Evolutionary conservation across 768 basidiomycete species (phyloP), one percentile per base, ranked within the genome.

Genomic region (Russula foetens): DNA sequence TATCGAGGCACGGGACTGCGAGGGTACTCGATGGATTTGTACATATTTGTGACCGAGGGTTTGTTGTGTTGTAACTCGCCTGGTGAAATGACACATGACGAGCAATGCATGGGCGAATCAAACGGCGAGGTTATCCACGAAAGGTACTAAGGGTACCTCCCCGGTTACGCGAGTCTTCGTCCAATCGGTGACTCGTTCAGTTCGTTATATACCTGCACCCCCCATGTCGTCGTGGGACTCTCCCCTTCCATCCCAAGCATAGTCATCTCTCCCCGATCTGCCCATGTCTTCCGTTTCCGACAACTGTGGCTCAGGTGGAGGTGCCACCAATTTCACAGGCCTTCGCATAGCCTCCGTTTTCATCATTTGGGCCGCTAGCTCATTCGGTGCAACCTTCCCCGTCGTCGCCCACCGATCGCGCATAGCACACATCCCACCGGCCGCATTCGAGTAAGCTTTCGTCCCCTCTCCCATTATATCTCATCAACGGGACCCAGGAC

Each of bases 301-400:
- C 35, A 66, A 71, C 56, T 89, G 86, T 70, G 78, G 79, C 47
- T 67, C 72, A 7, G 81, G 80, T 19, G 80, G 81, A 31, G 81
- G 81, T n/a, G 74, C 75, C 21, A 71, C 81, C 63, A 71, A 76
- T 2, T 73, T 77, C 61, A 70, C 78, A 5, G 70, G 75, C 33
- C 74, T 92, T 47, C 81, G 90, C 4, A 76, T 92, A 49, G 90
- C 79, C 0, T 82, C 88, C 23, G 72, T 92, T 64, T 92, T 92
- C 72, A 76, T 93, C 66, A 83, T 92, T 68, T 76, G 89, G 59
- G 68, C 75, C 3, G 79, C 81, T 24, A 86, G 88, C 2, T 72
- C 74, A 8, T 64, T 70, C 11, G 90, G 88, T 17, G 81, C 88
- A 5, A 73, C 85, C 54, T 88, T 92, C 72, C 91, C 91, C 17